Evolutionary conservation across 2,329 filamentous ascomycete genomes (phyloP).

Genomic region (Dothideomycetes sp.): DNA sequence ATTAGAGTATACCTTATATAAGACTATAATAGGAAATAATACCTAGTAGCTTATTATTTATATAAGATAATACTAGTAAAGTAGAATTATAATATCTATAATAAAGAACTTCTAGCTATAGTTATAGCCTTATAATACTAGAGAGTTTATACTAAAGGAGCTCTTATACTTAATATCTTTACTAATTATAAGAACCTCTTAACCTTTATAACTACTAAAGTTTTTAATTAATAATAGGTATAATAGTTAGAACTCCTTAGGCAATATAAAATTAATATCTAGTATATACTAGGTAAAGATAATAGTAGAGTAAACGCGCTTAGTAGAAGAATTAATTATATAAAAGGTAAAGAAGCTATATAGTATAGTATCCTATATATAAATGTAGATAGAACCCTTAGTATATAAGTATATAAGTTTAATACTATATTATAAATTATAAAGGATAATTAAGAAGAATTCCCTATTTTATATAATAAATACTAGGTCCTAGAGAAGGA

Average conservation of each 20-base stretch:
- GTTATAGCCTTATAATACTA: slow-evolving; percentile 13
- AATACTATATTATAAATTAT: not conserved
- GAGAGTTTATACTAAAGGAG: slow-evolving; percentile 15
- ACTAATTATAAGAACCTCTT: slow-evolving; percentile 16
- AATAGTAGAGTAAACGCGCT: too few relatives aligned
- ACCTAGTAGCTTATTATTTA: slow-evolving; percentile 16
- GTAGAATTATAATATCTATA: slow-evolving; percentile 16
- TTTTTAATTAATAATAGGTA: slow-evolving; percentile 12
- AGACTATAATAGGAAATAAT: slow-evolving; percentile 12
- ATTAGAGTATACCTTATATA: slow-evolving; percentile 1
- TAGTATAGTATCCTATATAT: too few relatives aligned
- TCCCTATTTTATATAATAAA: not conserved
- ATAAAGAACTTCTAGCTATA: slow-evolving; percentile 7
- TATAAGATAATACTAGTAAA: slow-evolving; percentile 14
- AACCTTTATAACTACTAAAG: slow-evolving; percentile 15
- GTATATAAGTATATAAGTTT: not conserved
- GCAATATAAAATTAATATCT: too few relatives aligned
- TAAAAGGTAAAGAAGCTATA: too few relatives aligned
- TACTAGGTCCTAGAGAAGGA: not conserved
- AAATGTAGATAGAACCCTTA: not conserved
- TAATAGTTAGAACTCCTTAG: slow-evolving; percentile 12
- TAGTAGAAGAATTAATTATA: too few relatives aligned
- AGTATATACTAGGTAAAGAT: too few relatives aligned
- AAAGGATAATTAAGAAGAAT: not conserved
- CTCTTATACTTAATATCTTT: slow-evolving; percentile 12